phyloP scores from a whole-genome alignment of 257 asterid species.

The Voacanga thouarsii region DNA sequence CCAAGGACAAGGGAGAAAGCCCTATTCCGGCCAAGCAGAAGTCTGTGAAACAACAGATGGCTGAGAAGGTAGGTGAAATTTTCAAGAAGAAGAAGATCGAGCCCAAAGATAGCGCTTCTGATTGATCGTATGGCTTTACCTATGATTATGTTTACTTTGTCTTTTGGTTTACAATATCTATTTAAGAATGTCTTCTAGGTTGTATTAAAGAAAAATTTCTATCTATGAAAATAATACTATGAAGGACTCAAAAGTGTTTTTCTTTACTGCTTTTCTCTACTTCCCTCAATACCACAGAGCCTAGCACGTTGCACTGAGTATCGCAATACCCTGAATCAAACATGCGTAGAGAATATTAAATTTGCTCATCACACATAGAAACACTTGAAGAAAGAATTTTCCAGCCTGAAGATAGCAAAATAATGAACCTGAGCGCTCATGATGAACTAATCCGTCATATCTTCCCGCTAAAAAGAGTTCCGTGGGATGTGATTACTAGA shows the following conservation, averaged over 20 bases:
- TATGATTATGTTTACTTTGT: background rate
- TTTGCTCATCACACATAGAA: background rate
- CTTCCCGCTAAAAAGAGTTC: background rate
- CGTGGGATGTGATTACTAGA: background rate
- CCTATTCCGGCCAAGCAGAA: background rate
- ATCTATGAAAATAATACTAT: too few relatives aligned
- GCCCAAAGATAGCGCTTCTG: too few relatives aligned
- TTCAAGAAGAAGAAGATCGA: background rate
- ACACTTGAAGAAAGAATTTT: background rate
- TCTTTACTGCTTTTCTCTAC: background rate
- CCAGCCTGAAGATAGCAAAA: background rate
- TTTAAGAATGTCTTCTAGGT: background rate
- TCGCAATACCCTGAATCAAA: too few relatives aligned
- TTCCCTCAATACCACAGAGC: background rate
- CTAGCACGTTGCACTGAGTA: background rate
- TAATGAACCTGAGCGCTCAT: background rate
- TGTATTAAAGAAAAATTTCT: background rate
- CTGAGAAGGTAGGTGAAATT: background rate
- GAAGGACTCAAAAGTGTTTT: background rate
- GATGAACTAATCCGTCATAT: background rate
- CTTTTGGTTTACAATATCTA: background rate
- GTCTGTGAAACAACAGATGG: background rate
- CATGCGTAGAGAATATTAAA: too few relatives aligned
- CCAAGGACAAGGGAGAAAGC: background rate
- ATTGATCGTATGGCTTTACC: background rate